phyloP scores from a whole-genome alignment of 495 filamentous ascomycete genomes.

The Aspergillus nidulans region DNA sequence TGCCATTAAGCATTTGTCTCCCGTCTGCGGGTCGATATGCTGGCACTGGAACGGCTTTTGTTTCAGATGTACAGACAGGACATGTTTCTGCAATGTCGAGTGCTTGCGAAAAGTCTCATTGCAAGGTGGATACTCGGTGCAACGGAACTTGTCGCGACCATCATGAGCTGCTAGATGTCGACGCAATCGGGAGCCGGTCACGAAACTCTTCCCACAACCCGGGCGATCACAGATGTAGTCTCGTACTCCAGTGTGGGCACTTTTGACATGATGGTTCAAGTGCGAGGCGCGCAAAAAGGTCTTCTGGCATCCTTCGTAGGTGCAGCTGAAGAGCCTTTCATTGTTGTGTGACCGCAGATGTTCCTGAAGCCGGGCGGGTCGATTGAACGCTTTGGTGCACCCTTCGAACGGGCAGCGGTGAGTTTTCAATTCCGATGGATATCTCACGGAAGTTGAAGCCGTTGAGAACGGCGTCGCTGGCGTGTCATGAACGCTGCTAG shows the following conservation, averaged over 20 bases:
- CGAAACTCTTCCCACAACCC: slow-evolving; percentile 75
- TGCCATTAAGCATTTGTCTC: slow-evolving; percentile 56
- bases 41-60: slow-evolving; percentile 64
- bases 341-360: slow-evolving; percentile 78
- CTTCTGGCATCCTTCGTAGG: slow-evolving; percentile 67
- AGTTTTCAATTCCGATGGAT: slow-evolving; percentile 69
- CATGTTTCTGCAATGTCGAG: slow-evolving; percentile 78
- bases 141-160: slow-evolving; percentile 63
- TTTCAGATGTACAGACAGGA: slow-evolving; percentile 66
- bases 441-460: slow-evolving; percentile 47
- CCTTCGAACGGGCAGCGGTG: slow-evolving; percentile 63
- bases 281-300: slow-evolving; percentile 77
- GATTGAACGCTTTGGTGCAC: slow-evolving; percentile 81
- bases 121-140: slow-evolving; percentile 70
- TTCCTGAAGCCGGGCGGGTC: slow-evolving; percentile 71
- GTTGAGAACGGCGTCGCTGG: slow-evolving; percentile 52
- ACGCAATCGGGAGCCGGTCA: slow-evolving; percentile 66
- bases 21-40: slow-evolving; percentile 51
- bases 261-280: slow-evolving; percentile 76
- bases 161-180: slow-evolving; percentile 66
- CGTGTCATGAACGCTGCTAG: slow-evolving; percentile 41
- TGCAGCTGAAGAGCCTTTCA: slow-evolving; percentile 69
- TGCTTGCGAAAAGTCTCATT: slow-evolving; percentile 81
- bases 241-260: slow-evolving; percentile 67
- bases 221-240: slow-evolving; percentile 65